phyloP scores from a whole-genome alignment of 345 rosid genomes.

The Turritis glabra region DNA sequence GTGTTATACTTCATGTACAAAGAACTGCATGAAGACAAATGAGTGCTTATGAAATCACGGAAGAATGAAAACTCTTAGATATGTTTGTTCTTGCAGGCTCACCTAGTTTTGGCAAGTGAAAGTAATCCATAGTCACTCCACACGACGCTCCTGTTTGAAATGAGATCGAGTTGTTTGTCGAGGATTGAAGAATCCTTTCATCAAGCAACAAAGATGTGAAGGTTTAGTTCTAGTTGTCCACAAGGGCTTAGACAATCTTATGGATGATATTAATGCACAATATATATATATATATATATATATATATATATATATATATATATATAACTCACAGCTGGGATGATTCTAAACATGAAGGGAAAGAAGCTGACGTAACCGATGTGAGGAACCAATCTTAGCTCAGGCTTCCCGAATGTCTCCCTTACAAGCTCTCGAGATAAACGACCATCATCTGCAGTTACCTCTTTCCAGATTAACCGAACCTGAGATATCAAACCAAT shows the following conservation, averaged over 20 bases:
- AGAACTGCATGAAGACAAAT: constrained; percentile 47
- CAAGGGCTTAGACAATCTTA: background rate
- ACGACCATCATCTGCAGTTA: constrained; percentile 43
- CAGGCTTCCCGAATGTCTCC: constrained; percentile 68
- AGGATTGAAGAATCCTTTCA: constrained; percentile 76
- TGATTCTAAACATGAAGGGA: constrained; percentile 82
- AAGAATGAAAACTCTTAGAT: background rate
- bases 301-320: too few species aligned
- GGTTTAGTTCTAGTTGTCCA: background rate
- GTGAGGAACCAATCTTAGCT: constrained; percentile 79
- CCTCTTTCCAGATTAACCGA: constrained; percentile 77
- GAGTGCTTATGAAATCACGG: background rate
- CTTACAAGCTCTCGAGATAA: constrained; percentile 68
- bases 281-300: too few species aligned
- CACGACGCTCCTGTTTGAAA: constrained; percentile 60
- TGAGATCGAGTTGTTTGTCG: constrained; percentile 83
- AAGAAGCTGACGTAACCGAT: constrained; percentile 93
- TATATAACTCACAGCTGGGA: constrained; percentile 74
- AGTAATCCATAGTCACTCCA: constrained; percentile 92
- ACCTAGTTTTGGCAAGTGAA: constrained; percentile 94
- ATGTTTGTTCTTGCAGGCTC: constrained; percentile 13
- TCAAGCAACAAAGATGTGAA: constrained; percentile 9
- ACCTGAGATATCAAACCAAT: constrained; percentile 50
- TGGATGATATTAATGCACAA: background rate
- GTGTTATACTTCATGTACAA: constrained; percentile 89